Evolutionary conservation across 352 stramenopile genomes (phyloP).

Genomic region (Globisporangium echinulatum): DNA sequence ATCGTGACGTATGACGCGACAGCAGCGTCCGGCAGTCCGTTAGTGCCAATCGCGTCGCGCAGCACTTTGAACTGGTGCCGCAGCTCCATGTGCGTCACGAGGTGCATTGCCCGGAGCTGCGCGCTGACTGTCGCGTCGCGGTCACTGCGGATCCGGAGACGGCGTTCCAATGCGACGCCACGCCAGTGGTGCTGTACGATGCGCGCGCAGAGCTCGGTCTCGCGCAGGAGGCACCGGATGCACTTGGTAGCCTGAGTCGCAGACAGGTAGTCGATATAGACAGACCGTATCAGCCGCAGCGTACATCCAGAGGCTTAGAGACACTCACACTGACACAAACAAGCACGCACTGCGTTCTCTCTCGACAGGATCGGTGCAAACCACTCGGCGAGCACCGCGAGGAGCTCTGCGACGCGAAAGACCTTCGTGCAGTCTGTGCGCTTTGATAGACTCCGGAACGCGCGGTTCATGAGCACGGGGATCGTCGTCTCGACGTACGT

Average conservation of each 20-base stretch:
- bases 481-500: constrained; percentile 61
- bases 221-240: constrained; percentile 42
- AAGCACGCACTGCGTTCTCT: constrained; percentile 42
- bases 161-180: constrained; percentile 51
- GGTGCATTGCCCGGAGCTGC: constrained; percentile 62
- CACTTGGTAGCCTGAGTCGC: constrained; percentile 27
- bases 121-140: constrained; percentile 41
- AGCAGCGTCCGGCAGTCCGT: constrained; percentile 34
- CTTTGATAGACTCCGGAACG: constrained; percentile 58
- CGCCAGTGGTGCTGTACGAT: constrained; percentile 77
- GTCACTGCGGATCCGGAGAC: constrained; percentile 26
- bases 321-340: background rate
- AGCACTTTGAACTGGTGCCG: constrained; percentile 59
- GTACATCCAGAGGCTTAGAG: background rate
- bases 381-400: constrained; percentile 55
- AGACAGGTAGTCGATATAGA: background rate
- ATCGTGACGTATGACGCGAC: constrained; percentile 55
- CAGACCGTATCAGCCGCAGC: background rate
- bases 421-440: constrained; percentile 41
- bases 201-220: constrained; percentile 58
- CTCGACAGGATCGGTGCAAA: constrained; percentile 49
- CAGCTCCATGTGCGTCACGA: constrained; percentile 68
- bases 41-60: constrained; percentile 35
- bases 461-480: constrained; percentile 65
- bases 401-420: constrained; percentile 46